Base-by-base conservation (phyloP, 2,329 filamentous ascomycete species). In the Aspergillus flavus region DNA sequence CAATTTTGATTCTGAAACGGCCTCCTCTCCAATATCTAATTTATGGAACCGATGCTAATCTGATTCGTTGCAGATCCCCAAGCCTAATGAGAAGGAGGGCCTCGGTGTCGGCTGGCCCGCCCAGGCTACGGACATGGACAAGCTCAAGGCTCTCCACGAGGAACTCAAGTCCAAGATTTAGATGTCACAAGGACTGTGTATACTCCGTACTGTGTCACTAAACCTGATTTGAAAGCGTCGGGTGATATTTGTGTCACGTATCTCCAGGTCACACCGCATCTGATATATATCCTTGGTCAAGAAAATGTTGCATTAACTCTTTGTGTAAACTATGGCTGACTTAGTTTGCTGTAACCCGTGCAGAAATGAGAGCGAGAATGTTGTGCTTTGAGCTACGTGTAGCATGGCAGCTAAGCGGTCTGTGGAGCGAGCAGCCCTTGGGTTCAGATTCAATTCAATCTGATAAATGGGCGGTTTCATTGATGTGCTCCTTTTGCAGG, bases 91-190 rank as follows among this genome's bases (percentile, higher is more conserved):
- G 72, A 74, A 83, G 41, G 91, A 98, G 77, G 95, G 95, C 7
- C 82, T 99, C 58, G 88, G 86, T 5, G 85, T 98, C 69, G 78
- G 81, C 39, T 99, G 95, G 95, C 93, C 94, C 23, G 83, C 89
- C 67, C 86, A 92, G 79, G 79, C 83, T 65, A 85, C 86, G 1
- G 89, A 97, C 71, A 96, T 95, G 90, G 91, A 92, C 1, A 86
- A 89, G 76, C 82, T 99, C 72, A 92, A 94, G 84, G 87, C 86
- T 66, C 82, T 96, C 65, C 84, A 86, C 65, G 93, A 94, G 77
- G 91, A 96, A 61, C 84, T 99, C 75, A 96, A 96, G 86, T 81
- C 90, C 19, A 97, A 93, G 85, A 94, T 98, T 85, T 97, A 84
- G 79, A 65, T 12, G 11, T 12, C 28, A 16, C 21, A 19, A n/a